Conservation (phyloP, 306 rosid species). For the Cucurbita argyrosperma region DNA sequence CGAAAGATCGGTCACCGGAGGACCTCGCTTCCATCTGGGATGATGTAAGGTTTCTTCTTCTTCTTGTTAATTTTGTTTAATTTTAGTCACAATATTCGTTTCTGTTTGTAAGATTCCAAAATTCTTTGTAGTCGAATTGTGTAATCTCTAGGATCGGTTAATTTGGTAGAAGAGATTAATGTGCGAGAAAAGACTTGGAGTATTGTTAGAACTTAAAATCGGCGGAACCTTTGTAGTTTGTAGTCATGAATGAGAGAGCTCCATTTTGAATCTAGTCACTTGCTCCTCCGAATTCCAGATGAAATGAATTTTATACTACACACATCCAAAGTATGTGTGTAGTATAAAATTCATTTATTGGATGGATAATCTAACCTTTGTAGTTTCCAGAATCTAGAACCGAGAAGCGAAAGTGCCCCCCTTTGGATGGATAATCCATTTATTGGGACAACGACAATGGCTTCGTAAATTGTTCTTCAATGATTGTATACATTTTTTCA, state of each 20-base stretch:
- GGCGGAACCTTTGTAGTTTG: not conserved
- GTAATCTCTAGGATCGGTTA: not conserved
- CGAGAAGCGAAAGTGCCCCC: not conserved
- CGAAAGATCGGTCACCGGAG: conserved; percentile 51
- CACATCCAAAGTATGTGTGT: too few species aligned
- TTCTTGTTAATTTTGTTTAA: not conserved
- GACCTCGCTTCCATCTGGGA: conserved; percentile 75
- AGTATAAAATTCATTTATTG: too few species aligned
- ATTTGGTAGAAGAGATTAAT: not conserved
- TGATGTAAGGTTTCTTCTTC: conserved; percentile 43
- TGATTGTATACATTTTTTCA: not conserved
- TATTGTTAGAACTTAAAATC: not conserved
- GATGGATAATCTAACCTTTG: too few species aligned
- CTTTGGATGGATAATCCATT: not conserved
- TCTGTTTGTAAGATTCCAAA: not conserved
- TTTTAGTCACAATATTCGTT: not conserved
- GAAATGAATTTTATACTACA: not conserved
- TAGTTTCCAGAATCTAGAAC: not conserved
- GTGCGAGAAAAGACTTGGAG: not conserved
- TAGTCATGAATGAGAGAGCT: not conserved
- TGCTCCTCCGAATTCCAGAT: too few species aligned
- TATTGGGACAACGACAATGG: not conserved
- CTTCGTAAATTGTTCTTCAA: not conserved
- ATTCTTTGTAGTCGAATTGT: not conserved
- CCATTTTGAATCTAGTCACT: not conserved